phyloP scores from a whole-genome alignment of 495 filamentous ascomycete species.

The Xylaria castorea region DNA sequence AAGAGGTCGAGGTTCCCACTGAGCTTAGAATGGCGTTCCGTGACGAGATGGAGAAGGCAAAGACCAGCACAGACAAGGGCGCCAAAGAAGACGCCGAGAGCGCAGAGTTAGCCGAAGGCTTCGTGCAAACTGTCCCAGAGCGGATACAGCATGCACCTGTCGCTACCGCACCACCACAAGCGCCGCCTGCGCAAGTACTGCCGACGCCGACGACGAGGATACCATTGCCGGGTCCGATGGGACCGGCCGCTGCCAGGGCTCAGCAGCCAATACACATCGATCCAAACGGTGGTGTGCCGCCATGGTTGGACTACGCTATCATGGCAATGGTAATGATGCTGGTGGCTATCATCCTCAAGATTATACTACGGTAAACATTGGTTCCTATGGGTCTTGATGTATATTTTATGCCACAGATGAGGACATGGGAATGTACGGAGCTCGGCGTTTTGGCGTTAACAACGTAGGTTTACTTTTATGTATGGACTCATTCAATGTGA shows the following conservation, averaged over 20 bases:
- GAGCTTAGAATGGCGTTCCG: slow-evolving; percentile 65
- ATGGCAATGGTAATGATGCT: slow-evolving; percentile 58
- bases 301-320: slow-evolving; percentile 68
- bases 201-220: slow-evolving; percentile 49
- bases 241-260: slow-evolving; percentile 5
- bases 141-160: slow-evolving; percentile 22
- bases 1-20: slow-evolving; percentile 62
- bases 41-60: slow-evolving; percentile 56
- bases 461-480: slow-evolving; percentile 5
- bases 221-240: slow-evolving; percentile 38
- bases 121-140: slow-evolving; percentile 51
- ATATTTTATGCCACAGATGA: background rate
- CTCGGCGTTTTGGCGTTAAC: slow-evolving; percentile 8
- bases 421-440: slow-evolving; percentile 17
- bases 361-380: slow-evolving; percentile 33
- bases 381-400: background rate
- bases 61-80: slow-evolving; percentile 21
- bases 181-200: slow-evolving; percentile 38
- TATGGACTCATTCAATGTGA: background rate
- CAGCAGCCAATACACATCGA: slow-evolving; percentile 28
- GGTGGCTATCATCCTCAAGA: slow-evolving; percentile 59
- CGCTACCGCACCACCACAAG: slow-evolving; percentile 21
- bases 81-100: slow-evolving; percentile 45
- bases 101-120: slow-evolving; percentile 54
- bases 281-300: slow-evolving; percentile 52